Base-by-base conservation (phyloP, 345 rosid genomes). In the Citrus cavaleriei region DNA sequence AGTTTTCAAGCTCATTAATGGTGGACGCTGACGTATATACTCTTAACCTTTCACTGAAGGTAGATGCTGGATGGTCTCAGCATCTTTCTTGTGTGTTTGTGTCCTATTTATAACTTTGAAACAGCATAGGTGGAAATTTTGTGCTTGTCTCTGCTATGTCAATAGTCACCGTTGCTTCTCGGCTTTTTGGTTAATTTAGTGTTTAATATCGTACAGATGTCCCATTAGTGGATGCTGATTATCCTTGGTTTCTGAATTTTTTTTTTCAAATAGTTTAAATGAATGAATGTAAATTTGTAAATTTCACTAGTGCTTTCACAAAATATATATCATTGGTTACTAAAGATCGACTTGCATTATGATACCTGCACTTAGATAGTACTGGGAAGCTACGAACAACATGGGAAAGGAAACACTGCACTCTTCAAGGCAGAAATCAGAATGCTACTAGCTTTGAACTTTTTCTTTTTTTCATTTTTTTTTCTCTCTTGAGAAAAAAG, bases 391-490 rank as follows among this genome's bases (percentile, higher is more conserved):
- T 74, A 59, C 34, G 46, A 61, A 58, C 35, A 5, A 25, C 16
- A 42, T 13, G 13, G 27, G 70, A 30, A 7, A 38, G 7, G 77
- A 72, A 55, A 16, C 25, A 30, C 2, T 24, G 40, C 4, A 51
- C 68, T 66, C 34, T 68, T 49, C 7, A 19, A 16, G 42, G 34
- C 66, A 71, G 25, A 40, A 40, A 40, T 40, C 46, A 40, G 46
- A 76, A 57, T 79, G 75, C 37, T 13, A 27, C 60, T 21, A 58
- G 70, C 49, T 75, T 63, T 63, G 69, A 28, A 24, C 25, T 71
- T 51, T 63, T 35, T 64, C 46, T 70, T 65, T 58, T 67, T 68
- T 70, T 28, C n/a, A 1, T 32, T 34, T 49, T 60, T 69, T 68
- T 60, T 69, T 68, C 32, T 62, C 49, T 77, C 71, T 35, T 25